These are phyloP conservation scores for Mucor circinelloides DNA, from an alignment of 371 early-diverging fungal species.

Conservation along the genomic window DNA sequence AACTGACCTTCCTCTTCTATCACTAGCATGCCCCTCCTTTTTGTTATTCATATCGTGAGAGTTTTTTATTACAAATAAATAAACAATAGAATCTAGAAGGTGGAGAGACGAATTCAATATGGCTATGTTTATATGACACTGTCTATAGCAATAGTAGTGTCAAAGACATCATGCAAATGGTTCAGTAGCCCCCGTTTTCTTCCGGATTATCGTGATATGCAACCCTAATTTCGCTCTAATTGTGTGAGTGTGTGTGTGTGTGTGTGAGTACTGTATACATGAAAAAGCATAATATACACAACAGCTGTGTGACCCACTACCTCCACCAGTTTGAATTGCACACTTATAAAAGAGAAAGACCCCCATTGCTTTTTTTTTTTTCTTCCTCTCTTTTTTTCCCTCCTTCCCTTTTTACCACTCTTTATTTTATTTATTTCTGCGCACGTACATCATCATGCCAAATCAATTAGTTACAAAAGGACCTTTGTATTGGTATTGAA, in stretches of 20 bases:
- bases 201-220: not conserved
- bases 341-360: not conserved
- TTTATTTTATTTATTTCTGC: not conserved
- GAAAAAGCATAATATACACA: not conserved
- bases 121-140: not conserved
- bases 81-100: not conserved
- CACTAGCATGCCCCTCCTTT: not conserved
- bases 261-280: not conserved
- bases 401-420: not conserved
- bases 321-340: not conserved
- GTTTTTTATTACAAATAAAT: not conserved
- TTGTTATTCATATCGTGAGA: not conserved
- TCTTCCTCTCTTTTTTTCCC: not conserved
- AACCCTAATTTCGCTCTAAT: not conserved
- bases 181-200: not conserved
- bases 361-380: not conserved
- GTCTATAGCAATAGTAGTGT: not conserved
- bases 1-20: not conserved
- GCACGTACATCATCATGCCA: conserved; percentile 4
- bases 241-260: not conserved
- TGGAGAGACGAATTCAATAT: not conserved
- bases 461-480: conserved; percentile 6
- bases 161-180: not conserved
- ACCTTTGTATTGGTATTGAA: conserved; percentile 10
- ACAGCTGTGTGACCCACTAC: not conserved